Evolutionary conservation across 441 rosid genomes (phyloP).

Genomic region (Francoa sonchifolia): DNA sequence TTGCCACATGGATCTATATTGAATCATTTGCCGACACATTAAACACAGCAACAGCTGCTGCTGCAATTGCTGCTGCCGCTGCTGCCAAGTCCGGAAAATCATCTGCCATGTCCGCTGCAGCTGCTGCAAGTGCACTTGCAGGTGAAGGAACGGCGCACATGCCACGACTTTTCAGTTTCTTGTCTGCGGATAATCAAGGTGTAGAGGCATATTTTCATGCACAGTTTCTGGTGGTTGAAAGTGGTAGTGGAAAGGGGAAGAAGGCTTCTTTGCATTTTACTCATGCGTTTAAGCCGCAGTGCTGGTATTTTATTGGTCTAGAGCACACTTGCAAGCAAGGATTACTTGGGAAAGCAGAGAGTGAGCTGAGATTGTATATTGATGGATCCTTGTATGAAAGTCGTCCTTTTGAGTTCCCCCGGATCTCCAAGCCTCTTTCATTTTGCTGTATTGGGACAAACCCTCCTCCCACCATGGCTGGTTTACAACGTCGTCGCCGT

Average conservation of each 20-base stretch:
- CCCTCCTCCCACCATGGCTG: constrained; percentile 98
- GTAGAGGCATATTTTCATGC: constrained; percentile 97
- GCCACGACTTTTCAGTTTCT: constrained; percentile 97
- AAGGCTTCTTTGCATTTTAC: constrained; percentile 96
- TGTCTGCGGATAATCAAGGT: constrained; percentile 96
- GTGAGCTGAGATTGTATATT: constrained; percentile 84
- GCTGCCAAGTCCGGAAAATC: constrained; percentile 98
- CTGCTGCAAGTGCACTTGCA: constrained; percentile 99
- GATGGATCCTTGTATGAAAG: constrained; percentile 92
- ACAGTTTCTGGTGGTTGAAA: constrained; percentile 96
- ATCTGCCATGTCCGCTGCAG: constrained; percentile 99
- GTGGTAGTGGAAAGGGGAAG: constrained; percentile 86
- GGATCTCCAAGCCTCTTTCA: constrained; percentile 87
- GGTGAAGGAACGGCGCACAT: constrained; percentile 98
- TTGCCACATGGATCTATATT: constrained; percentile 95
- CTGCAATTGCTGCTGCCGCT: constrained; percentile 97
- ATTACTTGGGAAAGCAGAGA: constrained; percentile 78
- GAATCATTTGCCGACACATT: constrained; percentile 99
- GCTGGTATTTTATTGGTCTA: constrained; percentile 95
- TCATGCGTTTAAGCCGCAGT: constrained; percentile 98
- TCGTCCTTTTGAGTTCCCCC: constrained; percentile 92
- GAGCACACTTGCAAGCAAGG: constrained; percentile 88
- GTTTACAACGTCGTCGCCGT: constrained; percentile 94
- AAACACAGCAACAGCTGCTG: constrained; percentile 95
- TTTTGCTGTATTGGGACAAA: constrained; percentile 99